These are phyloP conservation scores for Vitis riparia DNA, from an alignment of 164 flowering plant genomes.

Conservation along the genomic window DNA sequence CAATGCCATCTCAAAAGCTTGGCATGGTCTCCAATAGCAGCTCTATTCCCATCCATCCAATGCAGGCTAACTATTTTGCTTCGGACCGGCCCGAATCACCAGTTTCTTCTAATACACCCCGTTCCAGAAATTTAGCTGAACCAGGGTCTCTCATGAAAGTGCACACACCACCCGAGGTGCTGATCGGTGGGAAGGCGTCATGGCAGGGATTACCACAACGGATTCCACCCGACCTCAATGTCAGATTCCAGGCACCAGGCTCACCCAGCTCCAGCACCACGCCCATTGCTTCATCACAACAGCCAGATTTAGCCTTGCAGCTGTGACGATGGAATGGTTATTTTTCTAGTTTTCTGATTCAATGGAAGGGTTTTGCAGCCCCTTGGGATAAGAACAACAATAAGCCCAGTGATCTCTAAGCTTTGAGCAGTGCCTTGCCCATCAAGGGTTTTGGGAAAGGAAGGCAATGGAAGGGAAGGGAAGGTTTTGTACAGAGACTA, in stretches of 20 bases:
- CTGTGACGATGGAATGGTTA: constrained; percentile 25
- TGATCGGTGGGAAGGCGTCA: neutral
- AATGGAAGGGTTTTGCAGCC: too few species aligned
- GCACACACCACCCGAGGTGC: neutral
- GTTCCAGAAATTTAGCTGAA: neutral
- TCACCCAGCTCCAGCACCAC: constrained; percentile 30
- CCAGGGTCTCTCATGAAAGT: neutral
- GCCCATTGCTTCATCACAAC: constrained; percentile 36
- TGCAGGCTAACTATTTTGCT: neutral
- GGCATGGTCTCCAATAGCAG: constrained; percentile 17
- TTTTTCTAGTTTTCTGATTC: too few species aligned
- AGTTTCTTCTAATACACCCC: constrained; percentile 1
- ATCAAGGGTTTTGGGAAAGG: too few species aligned
- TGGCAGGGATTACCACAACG: constrained; percentile 23
- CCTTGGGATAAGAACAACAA: too few species aligned
- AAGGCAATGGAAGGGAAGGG: too few species aligned
- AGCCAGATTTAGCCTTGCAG: constrained; percentile 67
- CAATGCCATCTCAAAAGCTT: constrained; percentile 21
- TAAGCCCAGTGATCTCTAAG: too few species aligned
- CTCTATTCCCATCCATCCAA: neutral
- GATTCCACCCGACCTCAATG: constrained; percentile 37
- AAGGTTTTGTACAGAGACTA: too few species aligned
- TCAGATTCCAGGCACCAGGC: constrained; percentile 24
- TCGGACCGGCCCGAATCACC: neutral
- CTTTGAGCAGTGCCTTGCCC: too few species aligned